Percentiles rank a stretch among this genome's conserved stretches.
These are phyloP conservation scores for Ogataea methylovora DNA, from an alignment of 805 yeast genomes.

Conservation along the genomic window DNA sequence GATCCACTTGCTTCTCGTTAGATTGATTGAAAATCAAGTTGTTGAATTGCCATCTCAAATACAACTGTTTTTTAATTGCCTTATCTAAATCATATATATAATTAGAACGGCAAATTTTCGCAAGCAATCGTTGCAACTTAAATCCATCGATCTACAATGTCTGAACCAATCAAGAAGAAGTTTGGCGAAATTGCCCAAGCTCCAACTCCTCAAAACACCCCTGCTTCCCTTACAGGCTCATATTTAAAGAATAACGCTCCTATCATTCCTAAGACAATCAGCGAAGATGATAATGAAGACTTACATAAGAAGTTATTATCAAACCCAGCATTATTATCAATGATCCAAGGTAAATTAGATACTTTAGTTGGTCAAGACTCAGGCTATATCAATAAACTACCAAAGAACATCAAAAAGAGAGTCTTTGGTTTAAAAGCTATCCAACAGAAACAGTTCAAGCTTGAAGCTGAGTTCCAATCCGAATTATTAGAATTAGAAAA, in stretches of 20 bases:
- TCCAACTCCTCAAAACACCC: constrained; percentile 98
- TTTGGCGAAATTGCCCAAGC: constrained; percentile 77
- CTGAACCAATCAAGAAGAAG: constrained; percentile 79
- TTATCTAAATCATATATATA: too few relatives aligned
- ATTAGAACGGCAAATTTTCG: too few relatives aligned
- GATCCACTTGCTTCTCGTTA: too few relatives aligned
- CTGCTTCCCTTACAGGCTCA: constrained; percentile 76
- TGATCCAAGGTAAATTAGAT: constrained; percentile 87
- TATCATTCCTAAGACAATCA: constrained; percentile 60
- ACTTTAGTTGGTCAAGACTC: constrained; percentile 78
- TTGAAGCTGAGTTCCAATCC: constrained; percentile 87
- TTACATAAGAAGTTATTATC: constrained; percentile 37
- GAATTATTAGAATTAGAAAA: constrained; percentile 84
- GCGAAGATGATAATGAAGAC: constrained; percentile 49
- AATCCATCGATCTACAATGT: too few relatives aligned
- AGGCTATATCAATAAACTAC: constrained; percentile 76
- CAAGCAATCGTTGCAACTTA: too few relatives aligned
- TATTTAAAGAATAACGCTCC: constrained; percentile 58
- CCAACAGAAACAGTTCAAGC: constrained; percentile 69
- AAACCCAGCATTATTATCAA: constrained; percentile 73
- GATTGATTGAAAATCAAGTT: too few relatives aligned
- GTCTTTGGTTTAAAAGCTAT: constrained; percentile 76
- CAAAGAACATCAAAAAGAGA: constrained; percentile 64
- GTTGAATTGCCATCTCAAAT: too few relatives aligned
- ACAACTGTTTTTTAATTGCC: too few relatives aligned